Conservation (phyloP, 2,329 filamentous ascomycete genomes). For the Stemphylium vesicarium region DNA sequence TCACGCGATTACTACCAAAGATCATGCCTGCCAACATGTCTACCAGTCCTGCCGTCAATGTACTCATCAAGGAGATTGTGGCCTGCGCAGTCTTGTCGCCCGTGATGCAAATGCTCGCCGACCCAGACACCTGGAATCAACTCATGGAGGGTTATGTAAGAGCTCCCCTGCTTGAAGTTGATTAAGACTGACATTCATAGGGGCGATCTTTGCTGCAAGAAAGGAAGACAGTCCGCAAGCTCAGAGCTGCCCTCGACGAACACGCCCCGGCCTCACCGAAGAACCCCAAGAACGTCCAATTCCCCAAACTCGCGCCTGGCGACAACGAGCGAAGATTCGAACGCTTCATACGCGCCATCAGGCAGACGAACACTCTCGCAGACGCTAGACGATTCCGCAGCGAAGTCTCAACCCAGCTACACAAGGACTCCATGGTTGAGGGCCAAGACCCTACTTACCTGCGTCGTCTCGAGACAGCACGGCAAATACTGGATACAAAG, state of each 20-base stretch:
- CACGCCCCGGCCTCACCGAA: conserved; percentile 84
- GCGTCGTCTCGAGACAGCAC: conserved; percentile 88
- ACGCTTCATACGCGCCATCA: conserved; percentile 86
- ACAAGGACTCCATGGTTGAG: conserved; percentile 79
- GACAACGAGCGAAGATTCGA: conserved; percentile 95
- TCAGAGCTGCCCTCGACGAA: conserved; percentile 90
- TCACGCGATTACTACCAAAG: conserved; percentile 73
- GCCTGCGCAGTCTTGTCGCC: conserved; percentile 89
- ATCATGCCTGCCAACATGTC: conserved; percentile 76
- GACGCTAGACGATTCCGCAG: conserved; percentile 92
- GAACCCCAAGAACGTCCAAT: conserved; percentile 67
- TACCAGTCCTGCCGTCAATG: conserved; percentile 79
- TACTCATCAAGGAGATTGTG: conserved; percentile 87
- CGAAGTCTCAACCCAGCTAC: conserved; percentile 89
- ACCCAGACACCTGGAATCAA: conserved; percentile 98
- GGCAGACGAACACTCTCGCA: conserved; percentile 87
- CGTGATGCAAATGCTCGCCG: conserved; percentile 77
- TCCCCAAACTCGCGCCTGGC: conserved; percentile 78
- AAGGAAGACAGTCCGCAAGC: conserved; percentile 88
- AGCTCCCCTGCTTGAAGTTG: conserved; percentile 14
- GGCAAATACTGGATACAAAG: conserved; percentile 86
- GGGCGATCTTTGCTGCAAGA: conserved; percentile 89
- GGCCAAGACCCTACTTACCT: conserved; percentile 86
- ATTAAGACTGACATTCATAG: conserved; percentile 42
- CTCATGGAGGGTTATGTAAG: conserved; percentile 81